These are phyloP conservation scores for Wolfiporia cocos DNA, from an alignment of 1,284 basidiomycete genomes.

Conservation along the genomic window DNA sequence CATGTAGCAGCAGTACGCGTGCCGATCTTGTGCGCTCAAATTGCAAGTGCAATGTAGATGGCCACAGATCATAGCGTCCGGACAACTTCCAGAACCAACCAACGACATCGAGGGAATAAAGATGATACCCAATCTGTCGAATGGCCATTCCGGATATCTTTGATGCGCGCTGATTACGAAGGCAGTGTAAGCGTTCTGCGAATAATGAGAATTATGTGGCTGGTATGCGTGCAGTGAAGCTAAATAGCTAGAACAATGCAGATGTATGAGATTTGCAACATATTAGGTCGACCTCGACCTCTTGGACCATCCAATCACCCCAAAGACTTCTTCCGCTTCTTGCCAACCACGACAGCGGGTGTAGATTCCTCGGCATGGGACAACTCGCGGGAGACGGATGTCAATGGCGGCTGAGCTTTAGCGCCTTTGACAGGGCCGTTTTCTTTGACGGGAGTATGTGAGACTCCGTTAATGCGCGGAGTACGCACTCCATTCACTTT, in stretches of 20 bases:
- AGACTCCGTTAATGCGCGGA: slow-evolving; percentile 15
- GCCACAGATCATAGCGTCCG: too few relatives aligned
- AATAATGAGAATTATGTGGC: too few relatives aligned
- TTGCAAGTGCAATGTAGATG: too few relatives aligned
- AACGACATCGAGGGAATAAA: too few relatives aligned
- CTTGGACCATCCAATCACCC: slow-evolving; percentile 15
- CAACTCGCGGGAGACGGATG: slow-evolving; percentile 11
- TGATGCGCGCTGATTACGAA: too few relatives aligned
- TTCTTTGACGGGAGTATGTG: slow-evolving; percentile 14
- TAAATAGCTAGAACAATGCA: slow-evolving; percentile 5
- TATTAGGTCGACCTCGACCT: too few relatives aligned
- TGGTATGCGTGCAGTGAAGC: not conserved
- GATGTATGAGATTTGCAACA: slow-evolving; percentile 7
- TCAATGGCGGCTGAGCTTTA: slow-evolving; percentile 11
- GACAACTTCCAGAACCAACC: too few relatives aligned
- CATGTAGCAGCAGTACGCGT: too few relatives aligned
- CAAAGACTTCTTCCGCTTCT: slow-evolving; percentile 33
- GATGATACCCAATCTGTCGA: too few relatives aligned
- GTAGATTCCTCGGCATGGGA: slow-evolving; percentile 11
- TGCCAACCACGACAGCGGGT: slow-evolving; percentile 23
- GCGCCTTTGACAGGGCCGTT: slow-evolving; percentile 15
- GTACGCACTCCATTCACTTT: slow-evolving; percentile 17
- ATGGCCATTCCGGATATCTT: too few relatives aligned
- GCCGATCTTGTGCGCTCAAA: too few relatives aligned
- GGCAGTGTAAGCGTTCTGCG: too few relatives aligned